A percentile compares a stretch with the other conserved stretches of the same genome.
phyloP scores from a whole-genome alignment of 106 monocot genomes.

The Allium sativum region DNA sequence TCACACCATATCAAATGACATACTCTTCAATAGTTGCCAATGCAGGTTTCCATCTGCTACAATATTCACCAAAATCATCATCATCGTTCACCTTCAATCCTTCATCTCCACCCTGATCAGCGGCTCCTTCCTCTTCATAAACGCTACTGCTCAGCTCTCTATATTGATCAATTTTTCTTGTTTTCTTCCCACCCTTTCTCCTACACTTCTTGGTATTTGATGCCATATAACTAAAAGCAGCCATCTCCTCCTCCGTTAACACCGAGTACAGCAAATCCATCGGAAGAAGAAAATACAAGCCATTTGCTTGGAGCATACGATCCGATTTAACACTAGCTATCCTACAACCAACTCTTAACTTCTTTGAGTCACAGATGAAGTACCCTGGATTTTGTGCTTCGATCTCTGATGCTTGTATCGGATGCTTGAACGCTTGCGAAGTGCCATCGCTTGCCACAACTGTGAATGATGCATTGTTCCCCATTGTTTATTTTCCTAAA shows the following conservation, averaged over 20 bases:
- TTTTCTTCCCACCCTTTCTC: neutral
- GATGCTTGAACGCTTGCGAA: slow-evolving; percentile 11
- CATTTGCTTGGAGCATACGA: slow-evolving; percentile 24
- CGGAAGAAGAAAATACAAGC: slow-evolving; percentile 62
- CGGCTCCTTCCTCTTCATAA: neutral
- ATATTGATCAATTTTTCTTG: slow-evolving; percentile 23
- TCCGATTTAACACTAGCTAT: slow-evolving; percentile 36
- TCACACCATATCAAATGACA: neutral
- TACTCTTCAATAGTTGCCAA: slow-evolving; percentile 55
- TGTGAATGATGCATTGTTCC: slow-evolving; percentile 22
- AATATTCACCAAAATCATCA: neutral
- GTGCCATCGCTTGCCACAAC: slow-evolving; percentile 28
- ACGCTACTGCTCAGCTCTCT: slow-evolving; percentile 31
- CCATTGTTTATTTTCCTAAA: slow-evolving; percentile 17
- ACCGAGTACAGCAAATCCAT: slow-evolving; percentile 78
- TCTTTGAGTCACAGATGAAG: slow-evolving; percentile 46
- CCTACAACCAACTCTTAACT: slow-evolving; percentile 44
- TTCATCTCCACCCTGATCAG: neutral
- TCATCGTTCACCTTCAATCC: neutral
- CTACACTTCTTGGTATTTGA: neutral
- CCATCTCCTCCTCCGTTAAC: slow-evolving; percentile 70
- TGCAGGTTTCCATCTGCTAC: slow-evolving; percentile 41
- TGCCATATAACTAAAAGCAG: slow-evolving; percentile 3
- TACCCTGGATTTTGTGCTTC: slow-evolving; percentile 34
- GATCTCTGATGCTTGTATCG: slow-evolving; percentile 31